Conservation (phyloP, 495 filamentous ascomycete genomes). For the Penicillium turbatum region DNA sequence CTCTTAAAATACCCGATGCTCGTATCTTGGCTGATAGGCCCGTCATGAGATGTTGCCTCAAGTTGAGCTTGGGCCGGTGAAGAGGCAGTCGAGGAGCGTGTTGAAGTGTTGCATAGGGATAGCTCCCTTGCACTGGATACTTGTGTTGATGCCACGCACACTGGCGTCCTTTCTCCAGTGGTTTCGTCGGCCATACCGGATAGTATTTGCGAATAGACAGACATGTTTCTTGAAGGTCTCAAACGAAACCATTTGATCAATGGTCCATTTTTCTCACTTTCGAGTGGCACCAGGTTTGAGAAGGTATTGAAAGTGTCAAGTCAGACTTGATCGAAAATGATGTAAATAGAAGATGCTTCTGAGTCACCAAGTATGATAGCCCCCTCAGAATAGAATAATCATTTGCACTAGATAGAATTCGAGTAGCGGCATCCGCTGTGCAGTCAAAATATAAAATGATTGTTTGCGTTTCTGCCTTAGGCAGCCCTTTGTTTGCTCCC, state of each 20-base stretch:
- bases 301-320: neutral
- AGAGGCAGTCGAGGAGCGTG: neutral
- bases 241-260: neutral
- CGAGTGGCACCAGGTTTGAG: neutral
- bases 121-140: neutral
- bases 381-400: too few species aligned
- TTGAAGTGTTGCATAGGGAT: neutral
- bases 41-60: neutral
- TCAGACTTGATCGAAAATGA: neutral
- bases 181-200: conserved; percentile 10
- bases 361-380: too few species aligned
- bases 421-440: too few species aligned
- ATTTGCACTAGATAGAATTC: too few species aligned
- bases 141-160: conserved; percentile 35
- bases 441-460: too few species aligned
- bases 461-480: too few species aligned
- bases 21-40: neutral
- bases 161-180: conserved; percentile 13
- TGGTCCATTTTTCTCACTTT: neutral
- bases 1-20: conserved; percentile 52
- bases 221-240: neutral
- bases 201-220: neutral
- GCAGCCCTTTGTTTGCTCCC: too few species aligned
- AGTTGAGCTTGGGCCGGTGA: neutral
- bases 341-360: too few species aligned